A percentile compares a stretch with the other conserved stretches of the same genome.
Evolutionary conservation across 495 filamentous ascomycete genomes (phyloP).

Genomic region (Articulospora tetracladia): DNA sequence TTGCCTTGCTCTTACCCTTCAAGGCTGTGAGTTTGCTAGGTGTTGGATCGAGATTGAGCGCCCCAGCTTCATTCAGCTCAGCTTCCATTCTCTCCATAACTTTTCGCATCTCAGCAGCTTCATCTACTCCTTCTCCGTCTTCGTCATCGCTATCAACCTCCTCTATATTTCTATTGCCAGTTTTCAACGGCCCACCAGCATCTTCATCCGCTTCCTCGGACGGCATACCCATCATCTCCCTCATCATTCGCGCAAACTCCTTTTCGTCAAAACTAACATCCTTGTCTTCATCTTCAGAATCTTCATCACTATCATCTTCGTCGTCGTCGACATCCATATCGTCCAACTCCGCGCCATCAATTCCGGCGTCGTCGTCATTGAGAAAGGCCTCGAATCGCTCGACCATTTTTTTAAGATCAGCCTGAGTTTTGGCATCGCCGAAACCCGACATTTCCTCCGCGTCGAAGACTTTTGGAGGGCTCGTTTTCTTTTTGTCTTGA

Average conservation of each 20-base stretch:
- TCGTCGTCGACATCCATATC: conserved; percentile 66
- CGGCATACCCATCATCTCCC: conserved; percentile 90
- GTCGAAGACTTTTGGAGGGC: conserved; percentile 11
- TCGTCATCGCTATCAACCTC: conserved; percentile 43
- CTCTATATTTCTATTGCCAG: conserved; percentile 21
- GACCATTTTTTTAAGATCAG: conserved; percentile 84
- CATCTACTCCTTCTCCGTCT: conserved; percentile 46
- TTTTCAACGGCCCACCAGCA: conserved; percentile 19
- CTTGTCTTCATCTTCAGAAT: conserved; percentile 61
- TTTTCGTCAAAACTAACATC: conserved; percentile 80
- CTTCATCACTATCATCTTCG: conserved; percentile 44
- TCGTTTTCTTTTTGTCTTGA: conserved; percentile 24
- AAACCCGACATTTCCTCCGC: conserved; percentile 42
- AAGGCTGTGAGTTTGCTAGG: conserved; percentile 22
- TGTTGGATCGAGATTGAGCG: conserved; percentile 57
- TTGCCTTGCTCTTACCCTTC: conserved; percentile 16
- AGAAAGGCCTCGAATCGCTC: conserved; percentile 89
- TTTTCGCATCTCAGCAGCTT: conserved; percentile 65
- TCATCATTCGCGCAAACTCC: conserved; percentile 83
- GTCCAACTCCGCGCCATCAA: conserved; percentile 75
- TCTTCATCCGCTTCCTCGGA: conserved; percentile 32
- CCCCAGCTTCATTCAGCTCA: conserved; percentile 75
- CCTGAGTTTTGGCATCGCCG: conserved; percentile 75
- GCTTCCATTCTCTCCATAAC: conserved; percentile 75
- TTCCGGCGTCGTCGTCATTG: conserved; percentile 76